Evolutionary conservation across 148 eudicot genomes (phyloP).

Genomic region (Chenopodium quinoa): DNA sequence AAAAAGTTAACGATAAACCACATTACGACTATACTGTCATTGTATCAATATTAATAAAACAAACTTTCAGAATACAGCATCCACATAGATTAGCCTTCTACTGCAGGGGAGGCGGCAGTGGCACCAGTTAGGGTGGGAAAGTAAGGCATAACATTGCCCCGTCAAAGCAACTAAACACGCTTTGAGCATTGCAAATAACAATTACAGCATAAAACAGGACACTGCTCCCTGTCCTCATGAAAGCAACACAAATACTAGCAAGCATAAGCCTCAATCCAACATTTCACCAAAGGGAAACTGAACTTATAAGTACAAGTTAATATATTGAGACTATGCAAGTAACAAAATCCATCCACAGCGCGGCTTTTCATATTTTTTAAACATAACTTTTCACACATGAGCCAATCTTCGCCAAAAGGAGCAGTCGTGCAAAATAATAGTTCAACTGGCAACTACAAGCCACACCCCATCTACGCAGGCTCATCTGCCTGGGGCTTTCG

Average conservation of each 20-base stretch:
- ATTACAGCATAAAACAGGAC: no score
- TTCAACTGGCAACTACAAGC: neutral
- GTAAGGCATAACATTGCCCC: neutral
- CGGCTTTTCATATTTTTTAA: neutral
- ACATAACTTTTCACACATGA: neutral
- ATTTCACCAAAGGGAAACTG: neutral
- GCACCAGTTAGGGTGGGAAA: neutral
- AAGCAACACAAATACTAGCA: neutral
- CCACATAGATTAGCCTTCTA: neutral
- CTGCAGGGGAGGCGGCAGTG: neutral
- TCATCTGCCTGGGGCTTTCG: conserved; percentile 39
- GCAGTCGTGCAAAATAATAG: neutral
- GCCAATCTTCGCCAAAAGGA: neutral
- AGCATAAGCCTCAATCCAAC: neutral
- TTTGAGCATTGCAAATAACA: neutral
- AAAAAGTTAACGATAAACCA: neutral
- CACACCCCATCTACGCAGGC: conserved; percentile 11
- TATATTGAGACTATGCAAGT: neutral
- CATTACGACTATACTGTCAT: neutral
- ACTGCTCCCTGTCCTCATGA: neutral
- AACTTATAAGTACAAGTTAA: neutral
- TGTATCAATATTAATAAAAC: neutral
- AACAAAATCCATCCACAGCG: neutral
- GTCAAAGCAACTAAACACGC: neutral
- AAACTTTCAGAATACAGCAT: neutral